Base-by-base conservation (phyloP, 352 stramenopile genomes). In the Phytophthora idaei region DNA sequence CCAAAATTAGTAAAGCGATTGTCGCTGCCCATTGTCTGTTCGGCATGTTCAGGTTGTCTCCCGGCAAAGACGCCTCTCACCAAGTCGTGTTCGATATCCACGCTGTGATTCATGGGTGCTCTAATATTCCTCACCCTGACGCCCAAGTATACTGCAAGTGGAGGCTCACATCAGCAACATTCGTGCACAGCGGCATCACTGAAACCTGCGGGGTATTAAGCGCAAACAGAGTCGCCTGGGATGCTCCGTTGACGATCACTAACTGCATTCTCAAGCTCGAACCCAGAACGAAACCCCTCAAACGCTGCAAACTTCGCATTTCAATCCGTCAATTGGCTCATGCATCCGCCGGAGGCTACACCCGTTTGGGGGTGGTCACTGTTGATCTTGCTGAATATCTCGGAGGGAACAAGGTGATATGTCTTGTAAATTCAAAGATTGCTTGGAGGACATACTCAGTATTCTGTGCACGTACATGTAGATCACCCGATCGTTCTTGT, bases 91-190 rank as follows among this genome's bases (percentile, higher is more conserved):
- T 83, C 25, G 55, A 81, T 60, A 51, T 83, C 11, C n/a, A 59
- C 28, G 45, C 64, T 17, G 28, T 69, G 6, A 68, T 81, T 5
- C 69, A 81, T 45, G 71, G 58, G 17, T 83, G 75, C 57, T 74
- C 61, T 47, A 80, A 78, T 56, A 70, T 83, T 17, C 69, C 75
- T 0, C 52, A 75, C 25, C 64, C 65, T 8, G 57, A 69, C 39
- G 54, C 65, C 21, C 59, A 71, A n/a, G 64, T 81, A 31, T 76
- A 73, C 55, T 80, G 71, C 57, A 80, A 77, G 44, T 80, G 64
- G 69, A 80, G 77, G 50, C 45, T 78, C 15, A 27, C 52, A 5
- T 50, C 61, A 10, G 39, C 29, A 14, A 63, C n/a, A 27, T 61
- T 58, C 4, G 29, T 31, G 45, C 44, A 21, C 21, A 21, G 21